phyloP scores from a whole-genome alignment of 495 filamentous ascomycete species.

The Xylaria castorea region DNA sequence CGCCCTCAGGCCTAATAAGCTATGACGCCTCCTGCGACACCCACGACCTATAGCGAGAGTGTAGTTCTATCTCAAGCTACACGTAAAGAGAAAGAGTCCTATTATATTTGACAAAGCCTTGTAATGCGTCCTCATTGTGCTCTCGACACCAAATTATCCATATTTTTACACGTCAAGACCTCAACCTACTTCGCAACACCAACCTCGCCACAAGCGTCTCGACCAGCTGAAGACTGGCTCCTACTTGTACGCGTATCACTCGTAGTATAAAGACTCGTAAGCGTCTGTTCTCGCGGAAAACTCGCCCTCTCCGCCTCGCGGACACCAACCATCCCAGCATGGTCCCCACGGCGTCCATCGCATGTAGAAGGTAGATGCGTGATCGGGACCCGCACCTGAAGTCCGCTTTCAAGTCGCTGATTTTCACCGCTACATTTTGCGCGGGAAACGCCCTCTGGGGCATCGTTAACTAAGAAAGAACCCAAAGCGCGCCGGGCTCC shows the following conservation, averaged over 20 bases:
- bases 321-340: background rate
- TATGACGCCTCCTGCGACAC: no score
- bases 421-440: background rate
- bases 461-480: background rate
- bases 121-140: no score
- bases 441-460: background rate
- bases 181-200: conserved; percentile 6
- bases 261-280: conserved; percentile 9
- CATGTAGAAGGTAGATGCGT: background rate
- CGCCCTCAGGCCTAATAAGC: no score
- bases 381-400: conserved; percentile 2
- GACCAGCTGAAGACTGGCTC: background rate
- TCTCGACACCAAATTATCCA: no score
- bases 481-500: background rate
- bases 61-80: no score
- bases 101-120: no score
- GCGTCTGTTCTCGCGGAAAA: conserved; percentile 19
- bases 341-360: background rate
- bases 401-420: background rate
- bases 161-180: background rate
- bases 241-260: background rate
- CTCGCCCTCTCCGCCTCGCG: background rate
- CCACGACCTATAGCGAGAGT: no score
- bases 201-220: background rate
- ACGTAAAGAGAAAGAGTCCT: no score